Evolutionary conservation across 306 rosid genomes (phyloP), one percentile per base, ranked within the genome.

Genomic region (Macrotyloma uniflorum): DNA sequence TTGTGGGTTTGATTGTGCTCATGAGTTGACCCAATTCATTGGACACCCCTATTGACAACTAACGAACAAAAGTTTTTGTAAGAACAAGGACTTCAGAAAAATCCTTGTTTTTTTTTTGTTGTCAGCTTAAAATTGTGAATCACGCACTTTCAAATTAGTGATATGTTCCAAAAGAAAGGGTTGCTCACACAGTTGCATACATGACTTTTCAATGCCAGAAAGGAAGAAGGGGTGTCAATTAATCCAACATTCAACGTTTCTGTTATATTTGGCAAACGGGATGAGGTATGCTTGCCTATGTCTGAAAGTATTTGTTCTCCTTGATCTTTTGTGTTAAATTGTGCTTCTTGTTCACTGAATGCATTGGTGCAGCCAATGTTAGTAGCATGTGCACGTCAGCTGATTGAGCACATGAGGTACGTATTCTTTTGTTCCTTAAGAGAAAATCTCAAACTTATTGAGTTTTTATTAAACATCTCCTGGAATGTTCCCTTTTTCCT

Each of bases 211-310:
- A 42, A 45, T 58, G 53, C 43, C 89, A 92, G 98, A 86, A 92
- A 92, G 83, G 97, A 92, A 81, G 98, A 92, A 86, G 98, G 95
- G 77, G 84, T 88, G 81, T 75, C 96, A 67, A 86, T 85, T 19
- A 84, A 87, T 70, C 92, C 98, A 67, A 95, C 97, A 4, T 94
- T 89, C 89, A 87, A 83, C 0, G 97, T 95, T 58, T 93, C 99
- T 49, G 86, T 91, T 38, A 74, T 95, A 75, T 93, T 93, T 78
- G 99, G 99, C 59, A 95, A 95, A 88, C 84, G 99, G 61, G 94
- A 95, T 45, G 99, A 95, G 91, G 99, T 93, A 80, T 82, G 85
- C 22, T 55, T 42, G 75, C 59, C n/a, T 40, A 20, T 67, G 45
- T 16, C 71, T 26, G 24, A n/a, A 24, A 35, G 55, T 82, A 9